These are phyloP conservation scores for Candida gigantensis DNA, from an alignment of 1,139 yeast genomes.

Conservation along the genomic window DNA sequence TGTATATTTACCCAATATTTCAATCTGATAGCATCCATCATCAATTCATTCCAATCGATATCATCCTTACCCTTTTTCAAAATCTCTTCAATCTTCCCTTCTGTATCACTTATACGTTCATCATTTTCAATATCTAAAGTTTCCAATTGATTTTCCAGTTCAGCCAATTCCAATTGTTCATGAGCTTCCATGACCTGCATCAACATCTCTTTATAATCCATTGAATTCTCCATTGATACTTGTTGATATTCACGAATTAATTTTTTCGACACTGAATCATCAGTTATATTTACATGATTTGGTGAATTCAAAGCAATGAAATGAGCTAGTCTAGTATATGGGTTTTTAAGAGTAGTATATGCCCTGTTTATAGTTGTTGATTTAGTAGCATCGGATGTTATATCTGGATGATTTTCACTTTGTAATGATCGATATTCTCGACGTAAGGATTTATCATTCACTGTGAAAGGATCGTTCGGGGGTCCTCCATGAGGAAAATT, in stretches of 20 bases:
- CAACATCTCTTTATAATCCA: constrained; percentile 57
- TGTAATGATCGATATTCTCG: constrained; percentile 77
- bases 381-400: constrained; percentile 21
- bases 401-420: constrained; percentile 80
- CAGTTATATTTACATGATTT: constrained; percentile 39
- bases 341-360: constrained; percentile 66
- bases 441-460: constrained; percentile 58
- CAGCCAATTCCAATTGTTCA: constrained; percentile 69
- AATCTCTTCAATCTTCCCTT: constrained; percentile 29
- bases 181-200: constrained; percentile 81
- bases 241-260: constrained; percentile 37
- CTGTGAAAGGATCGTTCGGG: constrained; percentile 58
- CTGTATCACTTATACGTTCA: constrained; percentile 46
- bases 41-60: constrained; percentile 54
- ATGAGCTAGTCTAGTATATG: constrained; percentile 59
- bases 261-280: constrained; percentile 40
- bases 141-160: constrained; percentile 56
- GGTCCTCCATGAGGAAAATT: constrained; percentile 73
- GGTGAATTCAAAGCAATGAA: constrained; percentile 39
- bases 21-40: constrained; percentile 66
- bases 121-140: constrained; percentile 57
- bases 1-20: constrained; percentile 86
- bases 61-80: constrained; percentile 25
- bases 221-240: constrained; percentile 28
- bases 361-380: constrained; percentile 72